phyloP scores from a whole-genome alignment of 2,329 filamentous ascomycete species.

The Aspergillus intermedius region DNA sequence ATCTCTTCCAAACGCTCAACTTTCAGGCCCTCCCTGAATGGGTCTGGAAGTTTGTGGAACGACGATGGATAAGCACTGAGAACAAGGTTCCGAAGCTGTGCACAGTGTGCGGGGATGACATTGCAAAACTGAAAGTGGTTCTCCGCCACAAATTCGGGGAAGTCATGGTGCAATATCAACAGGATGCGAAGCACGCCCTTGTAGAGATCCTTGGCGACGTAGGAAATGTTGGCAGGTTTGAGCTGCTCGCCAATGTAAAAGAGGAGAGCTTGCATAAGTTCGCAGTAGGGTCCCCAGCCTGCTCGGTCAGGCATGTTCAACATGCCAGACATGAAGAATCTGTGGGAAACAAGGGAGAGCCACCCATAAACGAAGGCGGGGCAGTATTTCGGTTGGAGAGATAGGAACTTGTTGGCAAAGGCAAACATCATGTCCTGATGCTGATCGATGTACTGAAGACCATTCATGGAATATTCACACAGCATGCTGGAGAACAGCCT shows the following conservation, averaged over 20 bases:
- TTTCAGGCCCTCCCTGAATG: slow-evolving; percentile 65
- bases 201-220: slow-evolving; percentile 74
- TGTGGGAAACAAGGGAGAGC: slow-evolving; percentile 75
- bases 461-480: slow-evolving; percentile 60
- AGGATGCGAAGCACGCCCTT: slow-evolving; percentile 76
- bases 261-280: slow-evolving; percentile 66
- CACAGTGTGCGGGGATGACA: slow-evolving; percentile 73
- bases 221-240: slow-evolving; percentile 63
- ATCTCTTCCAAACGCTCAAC: slow-evolving; percentile 71
- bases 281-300: slow-evolving; percentile 71
- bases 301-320: slow-evolving; percentile 60
- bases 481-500: slow-evolving; percentile 79
- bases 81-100: slow-evolving; percentile 82
- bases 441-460: slow-evolving; percentile 52
- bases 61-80: slow-evolving; percentile 70
- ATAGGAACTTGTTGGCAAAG: slow-evolving; percentile 64
- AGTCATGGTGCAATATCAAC: slow-evolving; percentile 85
- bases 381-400: slow-evolving; percentile 68
- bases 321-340: slow-evolving; percentile 73
- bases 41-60: slow-evolving; percentile 66
- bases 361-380: slow-evolving; percentile 81
- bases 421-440: slow-evolving; percentile 65
- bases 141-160: slow-evolving; percentile 83
- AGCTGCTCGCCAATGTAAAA: slow-evolving; percentile 71
- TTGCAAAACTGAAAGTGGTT: slow-evolving; percentile 78